phyloP scores from a whole-genome alignment of 306 rosid species.

The Echinosophora koreensis region DNA sequence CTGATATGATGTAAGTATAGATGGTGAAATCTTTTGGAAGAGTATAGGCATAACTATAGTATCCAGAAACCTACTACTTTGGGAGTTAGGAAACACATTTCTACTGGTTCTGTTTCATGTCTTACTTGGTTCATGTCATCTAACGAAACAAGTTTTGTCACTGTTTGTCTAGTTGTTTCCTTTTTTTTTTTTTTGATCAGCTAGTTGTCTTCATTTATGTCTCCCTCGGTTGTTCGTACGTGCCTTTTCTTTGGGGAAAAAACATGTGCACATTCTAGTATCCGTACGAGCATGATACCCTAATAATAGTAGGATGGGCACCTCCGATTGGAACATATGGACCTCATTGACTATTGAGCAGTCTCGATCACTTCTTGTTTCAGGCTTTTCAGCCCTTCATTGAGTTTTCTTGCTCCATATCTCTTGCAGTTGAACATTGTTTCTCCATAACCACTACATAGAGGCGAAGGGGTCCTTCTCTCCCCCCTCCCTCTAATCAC shows the following conservation, averaged over 20 bases:
- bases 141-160: too few relatives aligned
- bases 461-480: too few relatives aligned
- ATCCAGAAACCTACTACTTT: too few relatives aligned
- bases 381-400: background rate
- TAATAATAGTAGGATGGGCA: background rate
- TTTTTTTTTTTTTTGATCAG: background rate
- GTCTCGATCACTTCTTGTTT: background rate
- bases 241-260: background rate
- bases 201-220: too few relatives aligned
- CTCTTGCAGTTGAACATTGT: background rate
- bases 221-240: background rate
- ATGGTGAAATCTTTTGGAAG: too few relatives aligned
- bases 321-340: background rate
- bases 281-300: background rate
- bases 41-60: too few relatives aligned
- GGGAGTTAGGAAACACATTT: too few relatives aligned
- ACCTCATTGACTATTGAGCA: constrained; percentile 18
- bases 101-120: too few relatives aligned
- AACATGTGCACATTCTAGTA: background rate
- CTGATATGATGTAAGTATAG: too few relatives aligned
- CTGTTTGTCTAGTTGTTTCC: constrained; percentile 36
- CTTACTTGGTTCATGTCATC: too few relatives aligned
- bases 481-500: too few relatives aligned
- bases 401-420: constrained; percentile 29
- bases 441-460: constrained; percentile 14